These are phyloP conservation scores for Stephanodiscus triporus DNA, from an alignment of 108 stramenopile species.

Conservation along the genomic window DNA sequence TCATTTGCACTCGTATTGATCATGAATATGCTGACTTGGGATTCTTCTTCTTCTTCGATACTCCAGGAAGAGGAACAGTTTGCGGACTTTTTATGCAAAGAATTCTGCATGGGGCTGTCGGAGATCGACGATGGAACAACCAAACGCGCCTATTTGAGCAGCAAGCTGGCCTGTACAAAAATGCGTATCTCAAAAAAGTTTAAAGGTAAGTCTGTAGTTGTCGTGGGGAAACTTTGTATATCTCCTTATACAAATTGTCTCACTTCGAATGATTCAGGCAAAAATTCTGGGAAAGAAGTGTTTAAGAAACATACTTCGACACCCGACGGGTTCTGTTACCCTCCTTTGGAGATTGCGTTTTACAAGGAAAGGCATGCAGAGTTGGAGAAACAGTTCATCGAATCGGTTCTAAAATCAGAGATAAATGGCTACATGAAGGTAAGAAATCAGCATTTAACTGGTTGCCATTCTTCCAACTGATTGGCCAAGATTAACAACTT, in stretches of 20 bases:
- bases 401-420: slow-evolving; percentile 13
- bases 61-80: slow-evolving; percentile 40
- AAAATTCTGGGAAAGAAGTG: slow-evolving; percentile 31
- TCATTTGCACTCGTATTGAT: background rate
- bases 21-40: background rate
- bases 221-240: background rate
- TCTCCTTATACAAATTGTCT: background rate
- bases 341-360: background rate
- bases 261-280: slow-evolving; percentile 16
- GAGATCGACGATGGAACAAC: slow-evolving; percentile 22
- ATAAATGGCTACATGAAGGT: slow-evolving; percentile 12
- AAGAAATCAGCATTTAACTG: background rate
- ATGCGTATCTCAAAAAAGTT: slow-evolving; percentile 50
- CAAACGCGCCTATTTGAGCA: slow-evolving; percentile 37
- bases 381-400: slow-evolving; percentile 32
- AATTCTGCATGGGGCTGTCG: slow-evolving; percentile 33
- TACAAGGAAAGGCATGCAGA: slow-evolving; percentile 22
- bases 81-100: slow-evolving; percentile 34
- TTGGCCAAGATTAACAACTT: background rate
- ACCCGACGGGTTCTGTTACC: slow-evolving; percentile 4
- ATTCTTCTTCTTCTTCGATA: background rate
- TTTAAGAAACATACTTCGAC: slow-evolving; percentile 7
- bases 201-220: slow-evolving; percentile 18
- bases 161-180: slow-evolving; percentile 36
- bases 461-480: background rate